Conservation (phyloP, 352 stramenopile species). For the Sclerospora graminicola region DNA sequence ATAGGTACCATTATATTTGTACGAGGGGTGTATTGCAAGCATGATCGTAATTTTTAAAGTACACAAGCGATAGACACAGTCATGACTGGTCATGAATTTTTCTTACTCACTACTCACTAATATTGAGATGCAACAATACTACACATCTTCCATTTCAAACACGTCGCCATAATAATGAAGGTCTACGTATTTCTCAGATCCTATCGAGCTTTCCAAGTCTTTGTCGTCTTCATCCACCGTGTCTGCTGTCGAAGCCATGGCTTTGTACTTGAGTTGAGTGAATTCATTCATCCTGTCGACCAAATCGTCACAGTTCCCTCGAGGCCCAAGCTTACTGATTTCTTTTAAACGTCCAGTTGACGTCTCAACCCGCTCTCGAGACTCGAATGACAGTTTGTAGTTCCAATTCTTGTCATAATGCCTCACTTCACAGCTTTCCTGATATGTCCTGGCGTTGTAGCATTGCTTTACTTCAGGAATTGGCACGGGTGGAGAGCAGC, state of each 20-base stretch:
- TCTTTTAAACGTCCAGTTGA: background rate
- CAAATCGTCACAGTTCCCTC: constrained; percentile 4
- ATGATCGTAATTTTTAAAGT: no score
- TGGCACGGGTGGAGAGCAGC: constrained; percentile 38
- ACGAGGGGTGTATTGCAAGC: no score
- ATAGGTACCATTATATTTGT: no score
- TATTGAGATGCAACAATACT: constrained; percentile 7
- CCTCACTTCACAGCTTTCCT: constrained; percentile 28
- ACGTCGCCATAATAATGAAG: constrained; percentile 27
- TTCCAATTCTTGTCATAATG: constrained; percentile 65
- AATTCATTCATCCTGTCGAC: constrained; percentile 1
- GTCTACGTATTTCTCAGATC: constrained; percentile 25
- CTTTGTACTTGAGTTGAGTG: constrained; percentile 7
- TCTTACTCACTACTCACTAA: constrained; percentile 3
- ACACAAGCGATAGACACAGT: no score
- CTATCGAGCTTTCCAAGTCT: constrained; percentile 5
- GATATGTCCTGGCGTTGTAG: constrained; percentile 13
- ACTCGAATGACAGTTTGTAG: constrained; percentile 62
- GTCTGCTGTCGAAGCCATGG: constrained; percentile 23
- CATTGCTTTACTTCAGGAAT: constrained; percentile 25
- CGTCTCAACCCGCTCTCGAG: constrained; percentile 48
- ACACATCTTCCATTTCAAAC: constrained; percentile 66
- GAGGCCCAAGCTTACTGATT: constrained; percentile 2
- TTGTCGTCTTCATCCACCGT: constrained; percentile 28
- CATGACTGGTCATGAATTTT: no score